phyloP scores from a whole-genome alignment of 1,284 basidiomycete species.

The Coniferiporia sulphurascens region DNA sequence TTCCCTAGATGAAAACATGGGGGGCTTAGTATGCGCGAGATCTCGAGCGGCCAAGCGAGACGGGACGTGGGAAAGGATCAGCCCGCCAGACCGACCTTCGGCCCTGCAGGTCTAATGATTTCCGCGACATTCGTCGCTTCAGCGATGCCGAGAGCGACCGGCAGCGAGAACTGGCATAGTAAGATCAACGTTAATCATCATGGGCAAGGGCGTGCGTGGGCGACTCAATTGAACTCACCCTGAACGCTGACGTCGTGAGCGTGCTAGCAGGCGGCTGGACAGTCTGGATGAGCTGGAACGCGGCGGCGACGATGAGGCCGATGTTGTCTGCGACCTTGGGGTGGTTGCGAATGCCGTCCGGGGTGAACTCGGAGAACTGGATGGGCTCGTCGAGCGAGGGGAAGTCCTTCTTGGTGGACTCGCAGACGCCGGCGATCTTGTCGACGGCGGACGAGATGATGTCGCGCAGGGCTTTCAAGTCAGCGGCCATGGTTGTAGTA shows the following conservation, averaged over 20 bases:
- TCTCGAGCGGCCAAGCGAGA: not conserved
- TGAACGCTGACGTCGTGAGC: slow-evolving; percentile 6
- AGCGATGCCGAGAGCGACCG: slow-evolving; percentile 6
- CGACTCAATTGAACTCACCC: not conserved
- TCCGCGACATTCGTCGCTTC: slow-evolving; percentile 13
- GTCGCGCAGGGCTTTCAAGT: slow-evolving; percentile 16
- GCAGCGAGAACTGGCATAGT: slow-evolving; percentile 2
- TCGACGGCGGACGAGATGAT: slow-evolving; percentile 13
- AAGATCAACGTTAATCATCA: not conserved
- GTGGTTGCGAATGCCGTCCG: slow-evolving; percentile 16
- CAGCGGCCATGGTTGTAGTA: slow-evolving; percentile 2
- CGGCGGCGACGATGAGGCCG: slow-evolving; percentile 21
- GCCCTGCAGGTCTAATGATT: slow-evolving; percentile 13
- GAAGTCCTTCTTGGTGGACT: slow-evolving; percentile 2
- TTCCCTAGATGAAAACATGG: not conserved
- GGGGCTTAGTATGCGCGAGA: not conserved
- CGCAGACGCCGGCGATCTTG: slow-evolving; percentile 5
- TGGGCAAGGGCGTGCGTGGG: not conserved
- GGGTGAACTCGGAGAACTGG: slow-evolving; percentile 12
- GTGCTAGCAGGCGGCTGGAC: slow-evolving; percentile 10
- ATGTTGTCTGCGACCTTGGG: slow-evolving; percentile 30
- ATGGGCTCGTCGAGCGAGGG: slow-evolving; percentile 13
- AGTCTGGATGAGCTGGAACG: slow-evolving; percentile 7
- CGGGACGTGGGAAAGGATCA: not conserved
- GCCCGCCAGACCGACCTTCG: not conserved